phyloP scores from a whole-genome alignment of 345 rosid species.

The Brassica carinata region DNA sequence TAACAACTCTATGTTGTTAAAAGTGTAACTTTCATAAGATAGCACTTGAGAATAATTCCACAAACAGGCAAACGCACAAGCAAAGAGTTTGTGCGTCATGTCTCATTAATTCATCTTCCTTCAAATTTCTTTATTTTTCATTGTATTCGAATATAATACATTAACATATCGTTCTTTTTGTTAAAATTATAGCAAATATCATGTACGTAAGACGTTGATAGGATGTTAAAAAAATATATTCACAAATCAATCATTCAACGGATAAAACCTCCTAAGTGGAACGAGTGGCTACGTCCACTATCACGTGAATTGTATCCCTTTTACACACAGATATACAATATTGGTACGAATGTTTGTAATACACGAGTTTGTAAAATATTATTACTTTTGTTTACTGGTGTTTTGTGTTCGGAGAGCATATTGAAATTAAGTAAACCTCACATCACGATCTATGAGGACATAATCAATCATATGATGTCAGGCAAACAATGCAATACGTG shows the following conservation, averaged over 20 bases:
- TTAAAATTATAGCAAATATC: not conserved
- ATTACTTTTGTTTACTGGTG: not conserved
- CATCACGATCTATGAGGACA: not conserved
- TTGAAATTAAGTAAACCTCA: not conserved
- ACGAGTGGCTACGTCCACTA: slow-evolving; percentile 20
- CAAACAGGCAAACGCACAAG: slow-evolving; percentile 24
- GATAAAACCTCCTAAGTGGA: slow-evolving; percentile 1
- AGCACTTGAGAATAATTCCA: slow-evolving; percentile 30
- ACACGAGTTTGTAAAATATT: not conserved
- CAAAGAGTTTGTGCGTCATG: slow-evolving; percentile 23
- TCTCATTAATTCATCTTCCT: slow-evolving; percentile 17
- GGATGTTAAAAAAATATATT: not conserved
- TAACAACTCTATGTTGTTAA: not conserved
- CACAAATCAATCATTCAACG: slow-evolving; percentile 10
- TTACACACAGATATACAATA: not conserved
- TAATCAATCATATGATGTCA: not conserved
- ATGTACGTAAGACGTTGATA: slow-evolving; percentile 12
- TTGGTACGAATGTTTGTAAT: not conserved
- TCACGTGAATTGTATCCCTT: slow-evolving; percentile 1
- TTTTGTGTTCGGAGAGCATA: not conserved
- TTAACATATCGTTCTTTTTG: not conserved
- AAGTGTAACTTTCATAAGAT: not conserved
- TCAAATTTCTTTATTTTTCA: slow-evolving; percentile 6
- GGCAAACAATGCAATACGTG: slow-evolving; percentile 7
- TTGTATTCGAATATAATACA: not conserved